Percentiles rank a stretch among this genome's conserved stretches.
Conservation (phyloP, 2,329 filamentous ascomycete genomes). For the Colletotrichum sp. region DNA sequence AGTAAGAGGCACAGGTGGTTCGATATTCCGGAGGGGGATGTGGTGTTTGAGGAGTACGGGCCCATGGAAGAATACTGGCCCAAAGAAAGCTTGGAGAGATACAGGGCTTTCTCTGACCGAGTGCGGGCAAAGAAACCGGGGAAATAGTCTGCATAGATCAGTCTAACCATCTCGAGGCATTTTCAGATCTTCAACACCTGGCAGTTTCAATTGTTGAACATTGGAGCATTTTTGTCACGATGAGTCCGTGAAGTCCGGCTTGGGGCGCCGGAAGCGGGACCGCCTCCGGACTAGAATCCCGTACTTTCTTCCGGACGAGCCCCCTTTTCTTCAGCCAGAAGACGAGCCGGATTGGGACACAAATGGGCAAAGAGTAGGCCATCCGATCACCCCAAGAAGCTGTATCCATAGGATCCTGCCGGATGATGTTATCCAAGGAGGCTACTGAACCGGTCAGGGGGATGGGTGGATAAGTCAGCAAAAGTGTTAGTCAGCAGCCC, state of each 20-base stretch:
- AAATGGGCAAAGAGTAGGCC: background rate
- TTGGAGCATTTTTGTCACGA: background rate
- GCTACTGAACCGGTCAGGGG: background rate
- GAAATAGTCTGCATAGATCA: background rate
- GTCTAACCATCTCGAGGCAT: too few relatives aligned
- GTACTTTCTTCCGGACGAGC: background rate
- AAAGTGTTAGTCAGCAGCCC: background rate
- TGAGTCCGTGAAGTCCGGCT: background rate
- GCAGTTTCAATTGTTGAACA: too few relatives aligned
- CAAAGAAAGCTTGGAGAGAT: background rate
- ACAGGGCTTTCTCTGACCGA: background rate
- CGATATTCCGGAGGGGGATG: background rate
- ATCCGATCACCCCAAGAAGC: background rate
- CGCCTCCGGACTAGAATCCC: rapidly evolving
- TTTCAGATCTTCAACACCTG: too few relatives aligned
- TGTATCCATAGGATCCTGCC: background rate
- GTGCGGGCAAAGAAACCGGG: rapidly evolving
- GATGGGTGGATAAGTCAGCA: background rate
- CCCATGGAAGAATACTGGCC: background rate
- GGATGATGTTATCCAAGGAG: background rate
- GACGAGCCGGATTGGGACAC: background rate
- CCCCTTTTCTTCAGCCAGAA: background rate
- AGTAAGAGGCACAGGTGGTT: background rate
- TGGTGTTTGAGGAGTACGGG: background rate
- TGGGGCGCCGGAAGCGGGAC: background rate